These are phyloP conservation scores for Sugiyamaella lignohabitans DNA, from an alignment of 805 yeast genomes.

Conservation along the genomic window DNA sequence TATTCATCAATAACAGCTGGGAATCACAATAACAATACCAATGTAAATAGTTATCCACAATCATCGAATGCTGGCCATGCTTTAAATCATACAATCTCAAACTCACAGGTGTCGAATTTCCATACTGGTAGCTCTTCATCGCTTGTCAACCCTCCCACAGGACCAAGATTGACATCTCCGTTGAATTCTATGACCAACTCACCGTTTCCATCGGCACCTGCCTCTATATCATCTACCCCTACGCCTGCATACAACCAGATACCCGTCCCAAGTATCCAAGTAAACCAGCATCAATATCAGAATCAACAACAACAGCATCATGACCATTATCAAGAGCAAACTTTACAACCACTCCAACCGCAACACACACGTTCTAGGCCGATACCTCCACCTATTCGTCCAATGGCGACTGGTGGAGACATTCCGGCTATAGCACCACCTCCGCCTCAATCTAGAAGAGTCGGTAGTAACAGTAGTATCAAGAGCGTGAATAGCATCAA, in stretches of 20 bases:
- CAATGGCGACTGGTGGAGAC: background rate
- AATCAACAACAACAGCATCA: no score
- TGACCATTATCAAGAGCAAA: background rate
- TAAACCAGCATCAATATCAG: background rate
- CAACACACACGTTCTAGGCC: conserved; percentile 1
- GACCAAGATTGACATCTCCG: background rate
- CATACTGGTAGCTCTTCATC: background rate
- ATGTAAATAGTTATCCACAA: no score
- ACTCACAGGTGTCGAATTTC: background rate
- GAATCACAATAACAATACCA: no score
- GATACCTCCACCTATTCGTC: conserved; percentile 5
- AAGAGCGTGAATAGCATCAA: background rate
- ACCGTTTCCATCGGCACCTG: background rate
- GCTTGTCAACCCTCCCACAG: background rate
- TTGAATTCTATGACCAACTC: background rate
- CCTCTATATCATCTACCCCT: background rate
- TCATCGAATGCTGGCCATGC: background rate
- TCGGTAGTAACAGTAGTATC: conserved; percentile 4
- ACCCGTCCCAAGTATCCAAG: background rate
- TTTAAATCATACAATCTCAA: background rate
- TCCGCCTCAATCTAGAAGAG: conserved; percentile 9
- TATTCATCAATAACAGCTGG: background rate
- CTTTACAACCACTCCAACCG: conserved; percentile 7
- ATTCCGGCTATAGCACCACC: conserved; percentile 8
- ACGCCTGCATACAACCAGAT: background rate